Evolutionary conservation across 345 rosid species (phyloP), one percentile per base, ranked within the genome.

Genomic region (Melaleuca alternifolia): DNA sequence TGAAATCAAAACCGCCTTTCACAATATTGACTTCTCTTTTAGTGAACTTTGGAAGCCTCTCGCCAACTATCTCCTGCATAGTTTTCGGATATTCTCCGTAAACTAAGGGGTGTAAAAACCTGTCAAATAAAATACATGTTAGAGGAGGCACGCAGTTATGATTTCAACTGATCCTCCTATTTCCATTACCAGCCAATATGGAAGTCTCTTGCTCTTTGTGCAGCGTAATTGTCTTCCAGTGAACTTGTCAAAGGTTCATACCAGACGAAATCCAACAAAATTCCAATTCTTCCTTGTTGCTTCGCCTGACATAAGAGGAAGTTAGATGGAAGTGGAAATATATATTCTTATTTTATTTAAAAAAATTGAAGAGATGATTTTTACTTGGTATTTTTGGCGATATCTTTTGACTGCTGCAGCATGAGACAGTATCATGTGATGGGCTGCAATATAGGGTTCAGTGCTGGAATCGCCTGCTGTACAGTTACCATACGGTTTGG

Each of bases 161-260:
- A 50, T 48, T 21, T 50, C 23, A 51, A 82, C 10, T 33, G 28
- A 82, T 82, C n/a, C 44, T 71, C 23, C 51, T 28, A 51, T 52
- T 44, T n/a, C 2, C 85, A 23, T 44, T 90, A 94, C 97, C 97
- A 95, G 87, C 97, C 97, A 85, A 93, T 44, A 85, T 95, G 96
- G 33, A 95, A 95, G 85, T 95, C 97, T 88, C 96, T 91, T 28
- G 95, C 95, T 88, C 96, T 92, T 86, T 93, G 95, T 86, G 95
- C 95, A 44, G 97, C 96, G 79, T 90, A 83, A 51, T 90, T 91
- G 86, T 95, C 95, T 2, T 91, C 93, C 88, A 90, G 88, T 71
- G 92, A 90, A 83, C 88, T 83, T 50, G 93, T 93, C 11, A 93
- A 93, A 65, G 95, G 95, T 61, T 95, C 96, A 18, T 95, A 93